Base-by-base conservation (phyloP, 2,329 filamentous ascomycete species). In the Penicillium sp. region DNA sequence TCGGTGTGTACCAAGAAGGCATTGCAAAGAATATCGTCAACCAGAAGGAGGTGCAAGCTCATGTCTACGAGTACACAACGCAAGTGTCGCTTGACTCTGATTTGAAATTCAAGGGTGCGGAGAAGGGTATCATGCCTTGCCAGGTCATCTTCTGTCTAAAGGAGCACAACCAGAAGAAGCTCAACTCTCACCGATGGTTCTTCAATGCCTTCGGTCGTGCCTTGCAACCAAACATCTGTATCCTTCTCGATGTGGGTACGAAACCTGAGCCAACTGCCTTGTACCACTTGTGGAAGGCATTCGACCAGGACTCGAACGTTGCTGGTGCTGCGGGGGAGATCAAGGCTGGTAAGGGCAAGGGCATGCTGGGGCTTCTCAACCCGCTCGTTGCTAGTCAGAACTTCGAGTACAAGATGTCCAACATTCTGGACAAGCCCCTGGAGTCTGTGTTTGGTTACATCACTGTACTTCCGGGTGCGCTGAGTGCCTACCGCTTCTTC, bases 381-480 rank as follows among this genome's bases (percentile, higher is more conserved):
- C 95, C 95, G 0, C 82, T 99, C 6, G 94, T 99, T 16, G 95
- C 95, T 0, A 96, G 92, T 47, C 95, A 99, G 70, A 99, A 99
- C 74, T 99, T 99, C 67, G 95, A 99, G 80, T 99, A 99, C 82
- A 99, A 99, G 78, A 97, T 99, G 92, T 96, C 92, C 41, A 99
- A 99, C 70, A 99, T 99, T 69, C 83, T 99, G 27, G 95, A 99
- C 75, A 99, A 99, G 76, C 95, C 95, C 0, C 81, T 99, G 2
- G 95, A 99, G 75, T 96, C 92, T 0, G 94, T 96, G 0, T 99
- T 99, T 74, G 95, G 95, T 2, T 99, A 98, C 73, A 99, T 99
- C 67, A 98, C 94, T 6, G 95, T 99, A 67, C 80, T 99, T 64
- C 96, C 95, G 0, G 96, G 95, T 76, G 95, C 95, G 0, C 84